Percentiles rank a stretch among this genome's conserved stretches.
phyloP scores from a whole-genome alignment of 2,329 filamentous ascomycete species.

The Exophiala dermatitidis region DNA sequence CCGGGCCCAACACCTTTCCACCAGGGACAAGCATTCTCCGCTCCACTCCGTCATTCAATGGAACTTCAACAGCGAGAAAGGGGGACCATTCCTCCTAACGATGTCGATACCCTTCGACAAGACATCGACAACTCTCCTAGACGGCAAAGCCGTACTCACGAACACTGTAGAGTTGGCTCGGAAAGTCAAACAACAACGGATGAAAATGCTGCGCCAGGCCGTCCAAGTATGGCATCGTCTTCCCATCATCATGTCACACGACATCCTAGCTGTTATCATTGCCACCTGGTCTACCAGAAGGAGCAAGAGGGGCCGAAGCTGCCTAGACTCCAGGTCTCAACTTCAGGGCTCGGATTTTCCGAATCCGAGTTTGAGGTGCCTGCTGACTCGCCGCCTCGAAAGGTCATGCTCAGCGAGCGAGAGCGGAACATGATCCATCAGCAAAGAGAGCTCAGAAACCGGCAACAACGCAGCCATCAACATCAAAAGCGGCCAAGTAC shows the following conservation, averaged over 20 bases:
- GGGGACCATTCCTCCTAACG: not conserved
- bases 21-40: conserved; percentile 48
- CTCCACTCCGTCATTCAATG: conserved; percentile 46
- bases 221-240: conserved; percentile 10
- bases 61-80: conserved; percentile 31
- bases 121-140: conserved; percentile 24
- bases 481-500: not conserved
- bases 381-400: conserved; percentile 24
- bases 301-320: conserved; percentile 20
- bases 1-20: conserved; percentile 25
- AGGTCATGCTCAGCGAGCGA: conserved; percentile 28
- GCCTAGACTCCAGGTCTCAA: conserved; percentile 27
- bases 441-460: conserved; percentile 22
- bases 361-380: conserved; percentile 27
- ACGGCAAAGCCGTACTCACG: conserved; percentile 4
- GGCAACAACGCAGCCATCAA: conserved; percentile 10
- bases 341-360: conserved; percentile 27
- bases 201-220: conserved; percentile 13
- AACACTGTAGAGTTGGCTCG: conserved; percentile 8
- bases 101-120: conserved; percentile 13
- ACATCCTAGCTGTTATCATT: conserved; percentile 25
- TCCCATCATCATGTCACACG: conserved; percentile 21
- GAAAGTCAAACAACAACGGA: not conserved
- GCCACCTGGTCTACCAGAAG: conserved; percentile 14
- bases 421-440: conserved; percentile 27